Evolutionary conservation across 2,329 filamentous ascomycete genomes (phyloP).

Genomic region (Myriosclerotinia curreyana): DNA sequence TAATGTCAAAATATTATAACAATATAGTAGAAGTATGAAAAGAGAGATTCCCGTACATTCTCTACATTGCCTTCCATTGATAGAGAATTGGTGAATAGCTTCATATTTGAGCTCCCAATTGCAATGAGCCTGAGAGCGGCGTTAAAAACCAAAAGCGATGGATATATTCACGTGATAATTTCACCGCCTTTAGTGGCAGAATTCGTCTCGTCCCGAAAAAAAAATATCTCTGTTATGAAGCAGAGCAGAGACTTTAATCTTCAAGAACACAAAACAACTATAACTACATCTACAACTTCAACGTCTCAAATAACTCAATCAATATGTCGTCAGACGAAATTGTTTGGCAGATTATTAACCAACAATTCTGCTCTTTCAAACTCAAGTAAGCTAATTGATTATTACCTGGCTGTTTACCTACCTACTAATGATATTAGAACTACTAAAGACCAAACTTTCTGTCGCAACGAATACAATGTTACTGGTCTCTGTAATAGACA

Average conservation of each 20-base stretch:
- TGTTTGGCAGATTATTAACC: slow-evolving; percentile 94
- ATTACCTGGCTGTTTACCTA: slow-evolving; percentile 35
- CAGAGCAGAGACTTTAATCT: slow-evolving; percentile 6
- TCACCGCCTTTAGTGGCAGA: slow-evolving; percentile 1
- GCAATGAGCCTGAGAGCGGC: too few relatives aligned
- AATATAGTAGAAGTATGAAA: too few relatives aligned
- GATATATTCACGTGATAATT: not conserved
- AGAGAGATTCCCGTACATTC: not conserved
- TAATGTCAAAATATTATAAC: too few relatives aligned
- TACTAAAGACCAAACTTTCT: slow-evolving; percentile 87
- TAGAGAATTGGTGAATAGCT: too few relatives aligned
- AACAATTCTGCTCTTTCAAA: slow-evolving; percentile 93
- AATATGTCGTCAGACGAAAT: slow-evolving; percentile 91
- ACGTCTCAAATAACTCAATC: slow-evolving; percentile 1
- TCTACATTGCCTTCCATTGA: too few relatives aligned
- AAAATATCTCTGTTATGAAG: slow-evolving; percentile 15
- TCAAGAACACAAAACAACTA: slow-evolving; percentile 6
- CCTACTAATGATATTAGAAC: slow-evolving; percentile 49
- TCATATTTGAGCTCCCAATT: not conserved
- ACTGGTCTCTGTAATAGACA: slow-evolving; percentile 81
- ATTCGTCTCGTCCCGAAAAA: slow-evolving; percentile 17
- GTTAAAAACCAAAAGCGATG: not conserved
- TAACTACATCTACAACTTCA: too few relatives aligned
- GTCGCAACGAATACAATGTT: slow-evolving; percentile 90
- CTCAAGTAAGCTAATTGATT: slow-evolving; percentile 62